Conservation (phyloP, 768 basidiomycete species). For the Mycena galericulata region DNA sequence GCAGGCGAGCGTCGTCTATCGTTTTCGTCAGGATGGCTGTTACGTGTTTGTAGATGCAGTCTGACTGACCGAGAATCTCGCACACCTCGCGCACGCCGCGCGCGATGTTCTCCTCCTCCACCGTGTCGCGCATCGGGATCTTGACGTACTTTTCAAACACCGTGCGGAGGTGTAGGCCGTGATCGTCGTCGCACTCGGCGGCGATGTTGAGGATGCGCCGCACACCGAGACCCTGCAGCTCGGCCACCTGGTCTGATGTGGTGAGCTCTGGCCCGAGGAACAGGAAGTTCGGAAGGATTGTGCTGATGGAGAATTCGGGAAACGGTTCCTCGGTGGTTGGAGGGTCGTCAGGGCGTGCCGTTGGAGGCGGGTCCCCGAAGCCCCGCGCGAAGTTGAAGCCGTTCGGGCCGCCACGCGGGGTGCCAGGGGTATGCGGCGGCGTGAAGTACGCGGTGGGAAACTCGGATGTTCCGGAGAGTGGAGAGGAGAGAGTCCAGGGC, state of each 20-base stretch:
- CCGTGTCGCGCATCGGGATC: conserved; percentile 94
- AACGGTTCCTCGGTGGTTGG: conserved; percentile 71
- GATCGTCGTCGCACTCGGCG: conserved; percentile 88
- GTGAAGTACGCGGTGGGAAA: conserved; percentile 65
- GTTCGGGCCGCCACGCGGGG: conserved; percentile 68
- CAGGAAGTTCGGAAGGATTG: conserved; percentile 91
- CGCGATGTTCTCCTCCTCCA: conserved; percentile 92
- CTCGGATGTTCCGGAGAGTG: conserved; percentile 46
- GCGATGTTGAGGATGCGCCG: conserved; percentile 93
- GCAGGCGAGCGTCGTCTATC: conserved; percentile 90
- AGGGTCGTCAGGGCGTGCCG: conserved; percentile 58
- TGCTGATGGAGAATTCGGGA: conserved; percentile 84
- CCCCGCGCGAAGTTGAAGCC: conserved; percentile 46
- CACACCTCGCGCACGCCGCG: conserved; percentile 88
- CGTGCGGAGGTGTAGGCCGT: conserved; percentile 72
- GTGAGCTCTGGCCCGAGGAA: conserved; percentile 93
- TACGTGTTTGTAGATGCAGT: conserved; percentile 43
- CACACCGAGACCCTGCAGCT: conserved; percentile 81
- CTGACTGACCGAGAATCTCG: conserved; percentile 79
- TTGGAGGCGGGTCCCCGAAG: conserved; percentile 21
- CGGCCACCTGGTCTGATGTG: conserved; percentile 76
- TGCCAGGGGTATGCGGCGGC: conserved; percentile 64
- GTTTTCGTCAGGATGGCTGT: conserved; percentile 9
- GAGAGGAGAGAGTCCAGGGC: conserved; percentile 54
- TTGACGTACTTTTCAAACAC: conserved; percentile 87